Evolutionary conservation across 2,329 filamentous ascomycete species (phyloP).

Genomic region (Thelonectria rubi): DNA sequence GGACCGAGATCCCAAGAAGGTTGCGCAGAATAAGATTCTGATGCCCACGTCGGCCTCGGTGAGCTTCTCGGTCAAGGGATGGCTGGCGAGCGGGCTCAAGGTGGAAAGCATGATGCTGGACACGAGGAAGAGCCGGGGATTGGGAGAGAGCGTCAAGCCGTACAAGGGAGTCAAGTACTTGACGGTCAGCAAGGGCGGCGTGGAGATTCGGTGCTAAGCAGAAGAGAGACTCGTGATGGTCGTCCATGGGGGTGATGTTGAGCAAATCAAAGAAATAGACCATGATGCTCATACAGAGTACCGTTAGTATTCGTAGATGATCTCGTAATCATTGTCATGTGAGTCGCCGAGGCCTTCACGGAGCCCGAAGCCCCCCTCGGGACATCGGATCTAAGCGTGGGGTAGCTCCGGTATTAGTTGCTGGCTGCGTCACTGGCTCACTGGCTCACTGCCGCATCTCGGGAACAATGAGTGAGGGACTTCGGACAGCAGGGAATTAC

Average conservation of each 20-base stretch:
- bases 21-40: conserved; percentile 75
- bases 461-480: not conserved
- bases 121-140: conserved; percentile 81
- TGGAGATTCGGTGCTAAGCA: conserved; percentile 68
- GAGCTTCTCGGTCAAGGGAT: conserved; percentile 76
- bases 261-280: conserved; percentile 8
- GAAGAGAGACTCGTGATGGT: no score
- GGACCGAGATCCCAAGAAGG: conserved; percentile 63
- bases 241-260: conserved; percentile 2
- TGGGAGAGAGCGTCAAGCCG: conserved; percentile 89
- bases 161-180: conserved; percentile 99
- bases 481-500: not conserved
- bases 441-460: conserved; percentile 15
- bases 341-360: conserved; percentile 32
- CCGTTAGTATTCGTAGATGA: no score
- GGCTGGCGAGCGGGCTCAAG: conserved; percentile 73
- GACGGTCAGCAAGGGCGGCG: conserved; percentile 73
- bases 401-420: conserved; percentile 22
- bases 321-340: conserved; percentile 18
- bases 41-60: conserved; percentile 83
- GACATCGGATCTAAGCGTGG: conserved; percentile 42
- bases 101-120: conserved; percentile 75
- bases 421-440: conserved; percentile 21
- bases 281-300: no score
- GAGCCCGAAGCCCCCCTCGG: conserved; percentile 40